These are phyloP conservation scores for Apiospora rasikravindrae DNA, from an alignment of 2,329 filamentous ascomycete genomes.

Conservation along the genomic window DNA sequence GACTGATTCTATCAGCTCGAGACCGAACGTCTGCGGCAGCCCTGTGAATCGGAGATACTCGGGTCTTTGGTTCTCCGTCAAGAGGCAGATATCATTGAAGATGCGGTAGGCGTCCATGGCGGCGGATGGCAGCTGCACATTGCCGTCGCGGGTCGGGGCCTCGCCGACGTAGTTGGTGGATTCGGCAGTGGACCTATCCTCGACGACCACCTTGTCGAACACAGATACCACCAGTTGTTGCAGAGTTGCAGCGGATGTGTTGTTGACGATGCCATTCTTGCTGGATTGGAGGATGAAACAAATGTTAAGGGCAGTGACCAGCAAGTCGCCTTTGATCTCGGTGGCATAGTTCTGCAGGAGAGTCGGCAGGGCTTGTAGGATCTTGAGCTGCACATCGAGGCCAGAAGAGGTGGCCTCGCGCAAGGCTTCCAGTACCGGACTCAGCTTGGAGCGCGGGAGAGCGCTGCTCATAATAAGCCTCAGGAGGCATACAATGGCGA, in stretches of 20 bases:
- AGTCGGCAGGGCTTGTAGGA: conserved; percentile 88
- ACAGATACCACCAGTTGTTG: conserved; percentile 92
- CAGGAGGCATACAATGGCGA: conserved; percentile 87
- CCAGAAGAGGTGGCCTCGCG: conserved; percentile 81
- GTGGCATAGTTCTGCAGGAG: conserved; percentile 87
- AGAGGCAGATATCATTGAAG: conserved; percentile 86
- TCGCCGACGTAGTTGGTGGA: conserved; percentile 67
- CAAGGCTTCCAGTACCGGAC: conserved; percentile 86
- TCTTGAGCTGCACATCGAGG: conserved; percentile 93
- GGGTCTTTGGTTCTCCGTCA: conserved; percentile 83
- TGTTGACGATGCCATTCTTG: conserved; percentile 92
- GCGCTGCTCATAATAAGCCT: conserved; percentile 83
- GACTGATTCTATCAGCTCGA: conserved; percentile 92
- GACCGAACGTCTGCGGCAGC: conserved; percentile 80
- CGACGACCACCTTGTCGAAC: conserved; percentile 85
- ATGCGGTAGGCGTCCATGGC: conserved; percentile 87
- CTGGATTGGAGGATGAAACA: conserved; percentile 90
- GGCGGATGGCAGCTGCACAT: conserved; percentile 72
- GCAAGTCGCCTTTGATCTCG: conserved; percentile 79
- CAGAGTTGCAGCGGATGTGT: conserved; percentile 93
- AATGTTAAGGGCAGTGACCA: conserved; percentile 84
- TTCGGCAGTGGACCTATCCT: conserved; percentile 69
- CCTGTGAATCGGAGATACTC: conserved; percentile 81
- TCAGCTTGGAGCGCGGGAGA: conserved; percentile 77
- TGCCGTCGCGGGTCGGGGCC: conserved; percentile 68